Conservation (phyloP, 306 rosid species). For the Comarum palustre region DNA sequence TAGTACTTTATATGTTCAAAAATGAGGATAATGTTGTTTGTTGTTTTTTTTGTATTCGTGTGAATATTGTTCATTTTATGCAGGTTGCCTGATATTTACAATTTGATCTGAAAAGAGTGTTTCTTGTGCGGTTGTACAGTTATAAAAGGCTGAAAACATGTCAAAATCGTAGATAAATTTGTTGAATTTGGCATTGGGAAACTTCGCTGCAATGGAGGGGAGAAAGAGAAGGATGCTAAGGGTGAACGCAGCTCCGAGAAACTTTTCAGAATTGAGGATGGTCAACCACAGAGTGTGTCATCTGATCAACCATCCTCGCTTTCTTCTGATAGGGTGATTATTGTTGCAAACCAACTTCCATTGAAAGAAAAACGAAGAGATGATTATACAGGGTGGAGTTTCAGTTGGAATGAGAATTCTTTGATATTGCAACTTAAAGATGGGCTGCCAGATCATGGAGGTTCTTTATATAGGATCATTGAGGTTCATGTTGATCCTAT, state of each 20-base stretch:
- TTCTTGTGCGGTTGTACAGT: constrained; percentile 23
- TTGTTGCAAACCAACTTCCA: constrained; percentile 82
- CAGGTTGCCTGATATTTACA: constrained; percentile 18
- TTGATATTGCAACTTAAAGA: constrained; percentile 74
- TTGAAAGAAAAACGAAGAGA: constrained; percentile 59
- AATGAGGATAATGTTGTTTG: neutral
- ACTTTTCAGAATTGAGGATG: constrained; percentile 60
- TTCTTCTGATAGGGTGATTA: constrained; percentile 57
- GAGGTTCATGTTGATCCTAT: constrained; percentile 56
- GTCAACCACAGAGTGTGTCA: constrained; percentile 54
- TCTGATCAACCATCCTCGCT: constrained; percentile 61
- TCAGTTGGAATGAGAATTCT: constrained; percentile 78
- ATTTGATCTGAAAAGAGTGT: constrained; percentile 26
- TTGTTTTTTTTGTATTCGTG: neutral
- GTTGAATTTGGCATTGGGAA: constrained; percentile 79
- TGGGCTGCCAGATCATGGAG: constrained; percentile 65
- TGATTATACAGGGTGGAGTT: constrained; percentile 61
- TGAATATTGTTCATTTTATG: constrained; percentile 7
- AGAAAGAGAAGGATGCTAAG: constrained; percentile 55
- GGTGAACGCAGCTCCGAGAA: constrained; percentile 65
- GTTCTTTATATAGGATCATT: constrained; percentile 70
- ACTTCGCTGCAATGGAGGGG: constrained; percentile 58
- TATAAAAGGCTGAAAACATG: constrained; percentile 46
- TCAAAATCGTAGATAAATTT: constrained; percentile 77
- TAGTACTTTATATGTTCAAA: neutral